Conservation (phyloP, 2,329 filamentous ascomycete genomes). For the Ceratocystis ficicola region DNA sequence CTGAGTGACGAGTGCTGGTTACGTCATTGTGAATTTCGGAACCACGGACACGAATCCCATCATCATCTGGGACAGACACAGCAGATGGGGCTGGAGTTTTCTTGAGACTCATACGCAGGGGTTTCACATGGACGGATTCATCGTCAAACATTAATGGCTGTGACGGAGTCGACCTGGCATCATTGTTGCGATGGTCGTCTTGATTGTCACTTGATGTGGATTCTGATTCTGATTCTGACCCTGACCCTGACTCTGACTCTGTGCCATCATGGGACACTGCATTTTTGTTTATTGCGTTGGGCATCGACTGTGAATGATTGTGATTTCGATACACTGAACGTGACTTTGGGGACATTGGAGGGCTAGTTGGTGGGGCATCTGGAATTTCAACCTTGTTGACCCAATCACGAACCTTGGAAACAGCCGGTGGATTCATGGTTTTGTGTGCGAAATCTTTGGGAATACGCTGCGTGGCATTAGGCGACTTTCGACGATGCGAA, state of each 20-base stretch:
- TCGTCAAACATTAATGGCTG: conserved; percentile 13
- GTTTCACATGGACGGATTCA: conserved; percentile 17
- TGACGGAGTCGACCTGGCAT: background rate
- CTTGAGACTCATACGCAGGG: conserved; percentile 13
- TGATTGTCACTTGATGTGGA: conserved; percentile 5
- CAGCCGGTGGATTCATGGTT: conserved; percentile 43
- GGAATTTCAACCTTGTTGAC: conserved; percentile 43
- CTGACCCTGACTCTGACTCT: conserved; percentile 11
- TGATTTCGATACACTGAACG: conserved; percentile 14
- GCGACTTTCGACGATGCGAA: conserved; percentile 26
- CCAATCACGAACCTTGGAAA: conserved; percentile 52
- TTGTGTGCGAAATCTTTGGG: conserved; percentile 47
- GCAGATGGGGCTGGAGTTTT: conserved; percentile 11
- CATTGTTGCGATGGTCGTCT: conserved; percentile 8
- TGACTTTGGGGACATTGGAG: conserved; percentile 13
- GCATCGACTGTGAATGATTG: conserved; percentile 19
- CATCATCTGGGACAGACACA: conserved; percentile 27
- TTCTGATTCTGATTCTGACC: conserved; percentile 9
- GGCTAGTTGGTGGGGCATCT: conserved; percentile 26
- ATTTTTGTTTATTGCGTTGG: conserved; percentile 17
- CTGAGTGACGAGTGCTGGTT: conserved; percentile 10
- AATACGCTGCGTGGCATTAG: conserved; percentile 29
- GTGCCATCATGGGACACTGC: background rate
- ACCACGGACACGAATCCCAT: conserved; percentile 27
- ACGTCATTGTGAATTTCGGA: conserved; percentile 15